Conservation (phyloP, 2,329 filamentous ascomycete genomes). For the Colletotrichum camelliae region DNA sequence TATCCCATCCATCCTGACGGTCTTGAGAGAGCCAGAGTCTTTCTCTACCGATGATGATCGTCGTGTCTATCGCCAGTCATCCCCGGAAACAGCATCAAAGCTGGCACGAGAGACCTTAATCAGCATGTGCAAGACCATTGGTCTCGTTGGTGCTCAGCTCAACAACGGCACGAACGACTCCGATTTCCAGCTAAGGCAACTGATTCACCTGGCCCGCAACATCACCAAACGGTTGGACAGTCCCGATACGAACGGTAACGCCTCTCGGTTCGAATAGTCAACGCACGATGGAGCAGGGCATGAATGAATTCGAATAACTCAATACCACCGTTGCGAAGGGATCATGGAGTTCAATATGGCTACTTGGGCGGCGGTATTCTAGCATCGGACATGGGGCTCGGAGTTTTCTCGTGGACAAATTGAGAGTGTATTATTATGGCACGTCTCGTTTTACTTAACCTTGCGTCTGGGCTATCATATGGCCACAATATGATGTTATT, state of each 20-base stretch:
- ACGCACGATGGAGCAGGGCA: neutral
- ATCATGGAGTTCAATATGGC: neutral
- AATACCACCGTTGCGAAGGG: neutral
- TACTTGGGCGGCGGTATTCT: neutral
- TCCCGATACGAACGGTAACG: slow-evolving; percentile 4
- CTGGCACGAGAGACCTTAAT: slow-evolving; percentile 17
- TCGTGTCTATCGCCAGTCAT: slow-evolving; percentile 6
- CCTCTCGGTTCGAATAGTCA: neutral
- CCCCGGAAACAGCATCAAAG: slow-evolving; percentile 14
- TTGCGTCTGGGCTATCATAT: neutral
- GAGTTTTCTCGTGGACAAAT: neutral
- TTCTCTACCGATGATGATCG: slow-evolving; percentile 9
- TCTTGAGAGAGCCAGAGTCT: slow-evolving; percentile 12
- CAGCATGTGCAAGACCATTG: slow-evolving; percentile 17
- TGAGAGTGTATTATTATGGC: neutral
- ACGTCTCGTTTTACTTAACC: neutral
- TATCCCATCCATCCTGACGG: slow-evolving; percentile 15
- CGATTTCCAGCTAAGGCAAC: slow-evolving; percentile 16
- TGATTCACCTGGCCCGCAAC: slow-evolving; percentile 18
- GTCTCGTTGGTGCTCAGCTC: slow-evolving; percentile 12
- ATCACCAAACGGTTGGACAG: slow-evolving; percentile 14
- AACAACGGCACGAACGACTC: slow-evolving; percentile 20
- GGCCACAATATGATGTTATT: neutral
- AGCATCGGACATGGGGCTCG: neutral
- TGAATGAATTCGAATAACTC: neutral